Base-by-base conservation (phyloP, 2,329 filamentous ascomycete genomes). In the Aspergillus novoparasiticus region DNA sequence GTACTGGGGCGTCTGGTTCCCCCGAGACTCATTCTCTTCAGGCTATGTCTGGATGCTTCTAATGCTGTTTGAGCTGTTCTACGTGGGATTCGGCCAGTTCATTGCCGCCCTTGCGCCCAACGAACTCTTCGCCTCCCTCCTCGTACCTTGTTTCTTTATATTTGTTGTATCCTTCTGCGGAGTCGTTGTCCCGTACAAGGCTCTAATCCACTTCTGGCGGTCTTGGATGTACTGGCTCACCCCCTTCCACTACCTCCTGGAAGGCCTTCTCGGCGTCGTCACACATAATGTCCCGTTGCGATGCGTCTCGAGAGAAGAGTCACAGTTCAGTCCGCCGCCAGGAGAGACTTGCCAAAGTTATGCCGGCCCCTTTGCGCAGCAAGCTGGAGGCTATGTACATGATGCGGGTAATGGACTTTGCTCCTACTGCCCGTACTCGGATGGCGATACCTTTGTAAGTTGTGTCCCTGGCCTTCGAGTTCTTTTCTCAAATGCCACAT, bases 81-180 rank as follows among this genome's bases (percentile, higher is more conserved):
- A 89, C 67, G 77, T 88, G 60, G 84, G 86, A 23, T 87, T 90
- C 60, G 88, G 88, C 0, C 88, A 90, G 70, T 85, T 86, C 45
- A 90, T 92, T 61, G 89, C 89, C 0, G 81, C 89, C 0, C 86
- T 90, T 64, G 80, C 86, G 1, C 88, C 89, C 1, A 91, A 91
- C 71, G 87, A 88, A 64, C 78, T 90, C 4, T 81, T 91, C 21
- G 89, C 89, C 1, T 88, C 86, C 4, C 76, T 91, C 0, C 79
- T 91, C 0, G 88, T 91, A 0, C 89, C 90, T 0, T 73, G 90
- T 4, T 90, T 91, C 76, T 90, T 91, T 78, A 84, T 89, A 30
- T 91, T 87, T 46, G 80, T 92, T 3, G 83, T 92, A 10, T 86
- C 85, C 1, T 93, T 94, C 80, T 93, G 90, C 69, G 91, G 91